Percentiles rank a stretch among this genome's conserved stretches.
phyloP scores from a whole-genome alignment of 148 eudicot genomes.

The Vaccinium vitisidaea region DNA sequence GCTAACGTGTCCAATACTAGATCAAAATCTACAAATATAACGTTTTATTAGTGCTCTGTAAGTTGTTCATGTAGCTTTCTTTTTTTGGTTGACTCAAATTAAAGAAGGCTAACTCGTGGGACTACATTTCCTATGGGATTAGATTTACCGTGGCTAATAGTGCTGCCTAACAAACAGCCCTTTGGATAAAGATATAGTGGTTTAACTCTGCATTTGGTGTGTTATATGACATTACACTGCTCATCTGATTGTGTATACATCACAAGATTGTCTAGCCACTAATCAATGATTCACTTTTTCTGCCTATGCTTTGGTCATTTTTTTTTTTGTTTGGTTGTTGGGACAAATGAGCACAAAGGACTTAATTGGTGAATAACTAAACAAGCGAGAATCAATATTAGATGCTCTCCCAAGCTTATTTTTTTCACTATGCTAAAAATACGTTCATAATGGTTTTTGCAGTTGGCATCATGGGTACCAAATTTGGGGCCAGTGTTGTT shows the following conservation, averaged over 20 bases:
- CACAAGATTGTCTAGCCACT: neutral
- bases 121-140: neutral
- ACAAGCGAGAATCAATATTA: neutral
- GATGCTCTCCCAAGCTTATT: neutral
- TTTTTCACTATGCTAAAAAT: neutral
- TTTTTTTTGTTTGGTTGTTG: neutral
- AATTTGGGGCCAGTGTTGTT: slow-evolving; percentile 26
- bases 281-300: neutral
- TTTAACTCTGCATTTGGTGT: neutral
- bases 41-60: neutral
- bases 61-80: neutral
- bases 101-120: neutral
- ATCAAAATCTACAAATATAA: neutral
- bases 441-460: slow-evolving; percentile 19
- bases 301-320: neutral
- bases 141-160: neutral
- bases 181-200: neutral
- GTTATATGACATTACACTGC: neutral
- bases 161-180: neutral
- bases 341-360: neutral
- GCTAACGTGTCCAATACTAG: neutral
- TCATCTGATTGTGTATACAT: neutral
- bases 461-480: slow-evolving; percentile 49
- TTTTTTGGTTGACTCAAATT: neutral
- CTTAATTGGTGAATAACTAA: neutral